Evolutionary conservation across 306 rosid species (phyloP).

Genomic region (Fragaria iinumae): DNA sequence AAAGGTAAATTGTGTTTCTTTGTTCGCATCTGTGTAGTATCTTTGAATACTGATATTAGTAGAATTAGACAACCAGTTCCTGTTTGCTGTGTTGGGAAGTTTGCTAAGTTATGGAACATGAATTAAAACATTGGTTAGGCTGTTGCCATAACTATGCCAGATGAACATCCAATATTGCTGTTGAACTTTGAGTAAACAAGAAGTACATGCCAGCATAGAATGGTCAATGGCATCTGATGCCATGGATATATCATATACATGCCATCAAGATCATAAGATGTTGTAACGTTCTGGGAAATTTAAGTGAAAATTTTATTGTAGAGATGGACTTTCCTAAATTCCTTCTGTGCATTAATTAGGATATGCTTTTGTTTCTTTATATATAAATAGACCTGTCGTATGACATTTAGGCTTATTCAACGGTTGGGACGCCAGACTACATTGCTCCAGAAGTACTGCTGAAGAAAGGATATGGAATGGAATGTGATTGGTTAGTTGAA

Average conservation of each 20-base stretch:
- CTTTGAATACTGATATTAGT: background rate
- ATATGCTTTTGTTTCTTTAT: background rate
- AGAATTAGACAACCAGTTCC: background rate
- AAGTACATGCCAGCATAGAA: background rate
- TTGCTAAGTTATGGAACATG: background rate
- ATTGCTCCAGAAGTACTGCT: constrained; percentile 85
- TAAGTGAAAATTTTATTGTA: background rate
- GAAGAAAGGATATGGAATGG: constrained; percentile 86
- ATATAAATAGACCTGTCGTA: constrained; percentile 19
- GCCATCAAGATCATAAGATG: background rate
- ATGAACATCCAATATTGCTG: background rate
- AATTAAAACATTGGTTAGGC: background rate
- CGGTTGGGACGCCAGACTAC: constrained; percentile 91
- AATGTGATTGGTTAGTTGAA: constrained; percentile 77
- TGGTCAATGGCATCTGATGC: background rate
- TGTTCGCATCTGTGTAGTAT: background rate
- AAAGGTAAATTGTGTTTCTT: background rate
- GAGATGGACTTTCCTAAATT: background rate
- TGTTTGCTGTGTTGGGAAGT: background rate
- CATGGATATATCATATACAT: background rate
- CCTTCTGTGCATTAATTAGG: background rate
- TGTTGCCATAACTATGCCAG: background rate
- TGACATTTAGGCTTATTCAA: constrained; percentile 70
- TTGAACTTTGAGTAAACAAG: background rate
- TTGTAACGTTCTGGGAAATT: background rate